Evolutionary conservation across 164 flowering plant species (phyloP).

Genomic region (Annona squamosa): DNA sequence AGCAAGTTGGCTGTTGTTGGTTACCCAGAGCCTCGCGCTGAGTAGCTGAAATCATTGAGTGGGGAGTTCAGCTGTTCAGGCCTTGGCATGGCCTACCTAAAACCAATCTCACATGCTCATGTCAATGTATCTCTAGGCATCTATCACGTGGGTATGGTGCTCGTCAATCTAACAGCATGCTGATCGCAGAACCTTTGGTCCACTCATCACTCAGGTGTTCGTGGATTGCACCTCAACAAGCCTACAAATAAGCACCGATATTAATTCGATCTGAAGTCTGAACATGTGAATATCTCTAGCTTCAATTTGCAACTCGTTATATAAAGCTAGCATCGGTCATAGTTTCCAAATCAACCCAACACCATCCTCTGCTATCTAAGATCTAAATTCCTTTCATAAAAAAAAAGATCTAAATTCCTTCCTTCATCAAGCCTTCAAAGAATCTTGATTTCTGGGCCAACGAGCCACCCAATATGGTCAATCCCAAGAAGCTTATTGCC

Average conservation of each 20-base stretch:
- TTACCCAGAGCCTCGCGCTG: too few relatives aligned
- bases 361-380: background rate
- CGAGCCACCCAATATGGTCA: conserved; percentile 2
- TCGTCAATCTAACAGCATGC: background rate
- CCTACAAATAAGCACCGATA: background rate
- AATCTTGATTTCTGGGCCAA: background rate
- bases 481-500: conserved; percentile 1
- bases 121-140: too few relatives aligned
- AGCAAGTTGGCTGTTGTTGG: too few relatives aligned
- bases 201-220: background rate
- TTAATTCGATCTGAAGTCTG: background rate
- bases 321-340: background rate
- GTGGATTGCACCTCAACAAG: too few relatives aligned
- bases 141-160: too few relatives aligned
- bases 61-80: too few relatives aligned
- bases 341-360: background rate
- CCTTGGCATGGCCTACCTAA: too few relatives aligned
- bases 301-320: background rate
- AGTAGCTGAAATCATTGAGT: too few relatives aligned
- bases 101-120: too few relatives aligned
- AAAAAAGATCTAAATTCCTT: too few relatives aligned
- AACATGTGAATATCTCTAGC: background rate
- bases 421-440: background rate
- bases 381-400: background rate
- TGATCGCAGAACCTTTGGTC: background rate